Evolutionary conservation across 2,329 filamentous ascomycete species (phyloP).

Genomic region (Fusarium paranaense): DNA sequence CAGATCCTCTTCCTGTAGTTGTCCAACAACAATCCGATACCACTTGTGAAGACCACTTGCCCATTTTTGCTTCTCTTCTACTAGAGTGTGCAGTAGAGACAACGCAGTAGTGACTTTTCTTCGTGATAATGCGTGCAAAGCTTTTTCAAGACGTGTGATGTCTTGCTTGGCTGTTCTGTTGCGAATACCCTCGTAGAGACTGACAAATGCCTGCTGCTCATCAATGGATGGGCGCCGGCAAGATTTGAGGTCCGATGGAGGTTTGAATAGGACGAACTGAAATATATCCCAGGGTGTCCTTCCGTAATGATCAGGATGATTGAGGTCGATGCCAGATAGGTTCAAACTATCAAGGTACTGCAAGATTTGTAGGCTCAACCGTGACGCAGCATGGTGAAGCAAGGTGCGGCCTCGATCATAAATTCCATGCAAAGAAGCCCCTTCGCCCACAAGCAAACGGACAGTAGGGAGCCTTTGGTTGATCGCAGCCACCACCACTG

Average conservation of each 20-base stretch:
- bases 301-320: not conserved
- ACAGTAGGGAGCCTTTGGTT: not conserved
- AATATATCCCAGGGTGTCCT: not conserved
- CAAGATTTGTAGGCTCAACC: not conserved
- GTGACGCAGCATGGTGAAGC: not conserved
- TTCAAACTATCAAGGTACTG: not conserved
- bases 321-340: not conserved
- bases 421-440: not conserved
- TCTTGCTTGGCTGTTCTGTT: not conserved
- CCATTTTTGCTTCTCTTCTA: not conserved
- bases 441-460: not conserved
- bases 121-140: not conserved
- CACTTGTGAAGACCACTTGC: not conserved
- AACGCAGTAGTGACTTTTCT: not conserved
- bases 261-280: not conserved
- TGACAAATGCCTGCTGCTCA: not conserved
- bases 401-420: fast-evolving
- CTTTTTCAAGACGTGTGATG: not conserved
- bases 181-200: not conserved
- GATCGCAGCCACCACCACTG: fast-evolving
- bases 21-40: not conserved
- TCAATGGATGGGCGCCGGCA: not conserved
- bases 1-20: not conserved
- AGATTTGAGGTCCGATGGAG: fast-evolving
- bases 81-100: not conserved